Conservation (phyloP, 2,329 filamentous ascomycete species). For the Arthrocladium fulminans region DNA sequence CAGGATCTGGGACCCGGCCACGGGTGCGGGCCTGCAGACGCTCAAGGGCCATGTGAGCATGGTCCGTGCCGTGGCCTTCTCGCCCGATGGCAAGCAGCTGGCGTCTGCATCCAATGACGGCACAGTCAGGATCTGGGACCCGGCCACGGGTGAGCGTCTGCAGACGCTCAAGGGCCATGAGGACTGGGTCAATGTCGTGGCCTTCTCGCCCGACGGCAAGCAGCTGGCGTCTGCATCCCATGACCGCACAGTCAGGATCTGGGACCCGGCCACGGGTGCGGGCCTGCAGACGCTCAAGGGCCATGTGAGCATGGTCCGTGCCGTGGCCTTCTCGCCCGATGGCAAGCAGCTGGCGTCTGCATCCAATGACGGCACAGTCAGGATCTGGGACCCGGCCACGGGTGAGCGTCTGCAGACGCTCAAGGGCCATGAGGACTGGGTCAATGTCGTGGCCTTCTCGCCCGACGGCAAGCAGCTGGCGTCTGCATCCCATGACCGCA, state of each 20-base stretch:
- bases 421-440: background rate
- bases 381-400: constrained; percentile 14
- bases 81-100: constrained; percentile 16
- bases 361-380: constrained; percentile 10
- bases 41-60: background rate
- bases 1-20: constrained; percentile 12
- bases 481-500: constrained; percentile 7
- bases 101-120: constrained; percentile 11
- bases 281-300: background rate
- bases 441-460: constrained; percentile 18
- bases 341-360: background rate
- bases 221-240: background rate
- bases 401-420: background rate
- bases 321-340: background rate
- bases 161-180: background rate
- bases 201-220: background rate
- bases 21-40: background rate
- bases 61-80: constrained; percentile 16
- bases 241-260: background rate
- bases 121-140: constrained; percentile 2
- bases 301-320: background rate
- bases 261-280: background rate
- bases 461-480: constrained; percentile 17
- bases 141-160: background rate
- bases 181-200: background rate